Evolutionary conservation across 1,139 yeast species (phyloP), one percentile per base, ranked within the genome.

Genomic region (Yamadazyma blattariae): DNA sequence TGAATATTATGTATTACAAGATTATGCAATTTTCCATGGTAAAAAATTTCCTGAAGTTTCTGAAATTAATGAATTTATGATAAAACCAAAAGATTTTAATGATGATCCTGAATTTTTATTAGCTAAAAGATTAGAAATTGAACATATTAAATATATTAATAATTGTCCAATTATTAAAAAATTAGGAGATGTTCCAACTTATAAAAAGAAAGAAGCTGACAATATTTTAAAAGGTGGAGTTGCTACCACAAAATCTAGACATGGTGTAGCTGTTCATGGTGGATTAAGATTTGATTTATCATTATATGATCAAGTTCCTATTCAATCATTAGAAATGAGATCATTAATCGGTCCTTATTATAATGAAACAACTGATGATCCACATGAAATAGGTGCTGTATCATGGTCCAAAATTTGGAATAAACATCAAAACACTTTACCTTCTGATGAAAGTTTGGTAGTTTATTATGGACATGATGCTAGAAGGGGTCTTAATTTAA

Each of bases 401-500:
- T 69, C 78, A 13, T 86, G 95, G 89, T 74, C 81, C 15, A 70
- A 74, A 38, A 57, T 77, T 9, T 85, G 83, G 75, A 78, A 81
- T 47, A 57, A 64, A 30, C 64, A 72, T 40, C 76, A 78, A 52
- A 67, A 68, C 41, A 51, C 52, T 17, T 24, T 42, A 7, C 41
- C 56, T 7, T 44, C 52, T 26, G 52, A 59, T 1, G 61, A 71
- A 21, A 38, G 53, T 5, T 33, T 44, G 28, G 74, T 76, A n/a
- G 90, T 88, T 1, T 79, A 77, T 50, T 90, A 90, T 54, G 97
- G 97, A 1, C 97, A 90, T 53, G 95, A 86, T 56, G 95, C 97
- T 4, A 70, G 79, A 37, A 65, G 81, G 38, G 96, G 97, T 0
- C 71, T 90, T 32, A 79, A 75, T 38, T 46, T 82, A 34, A 73